Evolutionary conservation across 768 basidiomycete species (phyloP), one percentile per base, ranked within the genome.

Genomic region (Hericium alpestre): DNA sequence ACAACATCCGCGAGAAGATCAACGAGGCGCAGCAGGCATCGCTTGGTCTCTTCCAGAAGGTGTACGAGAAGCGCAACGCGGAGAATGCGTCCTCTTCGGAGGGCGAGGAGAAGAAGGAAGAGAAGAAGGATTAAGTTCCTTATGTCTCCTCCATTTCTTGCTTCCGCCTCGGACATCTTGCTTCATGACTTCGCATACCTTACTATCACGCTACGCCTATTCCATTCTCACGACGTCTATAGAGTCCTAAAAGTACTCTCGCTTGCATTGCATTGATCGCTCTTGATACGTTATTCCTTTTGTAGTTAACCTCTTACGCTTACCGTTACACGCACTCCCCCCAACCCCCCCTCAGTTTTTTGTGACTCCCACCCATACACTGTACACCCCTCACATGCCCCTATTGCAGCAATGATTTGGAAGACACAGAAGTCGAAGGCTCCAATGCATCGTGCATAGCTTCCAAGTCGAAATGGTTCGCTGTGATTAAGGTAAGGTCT

Each of bases 11-110:
- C 67, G 87, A 88, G 70, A 93, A 93, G 82, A 87, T 95, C 66
- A 84, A 79, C 70, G 92, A 93, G 75, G 92, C 93, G 4, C 95
- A 98, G 68, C 86, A 89, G 65, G 95, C 94, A 15, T 94, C 92
- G 16, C 83, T 98, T 39, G 90, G 90, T 58, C 86, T 98, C 58
- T 98, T 98, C 94, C 89, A 95, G 73, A 95, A 93, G 85, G 84
- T 91, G 13, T 93, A 94, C 69, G 91, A 93, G 80, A 95, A 95
- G 82, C 83, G 87, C 57, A 82, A 81, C 63, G 86, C 87, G 27
- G 79, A 78, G 61, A 74, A 69, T 40, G 67, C 79, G 18, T 74
- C 79, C 20, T 61, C 64, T 1, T 56, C 70, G 7, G 50, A 67
- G 27, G 63, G 71, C 56, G 56, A 65, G 59, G 54, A 67, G 16